A percentile compares a stretch with the other conserved stretches of the same genome.
Evolutionary conservation across 2,329 filamentous ascomycete species (phyloP).

Genomic region (Pseudocercospora ulei): DNA sequence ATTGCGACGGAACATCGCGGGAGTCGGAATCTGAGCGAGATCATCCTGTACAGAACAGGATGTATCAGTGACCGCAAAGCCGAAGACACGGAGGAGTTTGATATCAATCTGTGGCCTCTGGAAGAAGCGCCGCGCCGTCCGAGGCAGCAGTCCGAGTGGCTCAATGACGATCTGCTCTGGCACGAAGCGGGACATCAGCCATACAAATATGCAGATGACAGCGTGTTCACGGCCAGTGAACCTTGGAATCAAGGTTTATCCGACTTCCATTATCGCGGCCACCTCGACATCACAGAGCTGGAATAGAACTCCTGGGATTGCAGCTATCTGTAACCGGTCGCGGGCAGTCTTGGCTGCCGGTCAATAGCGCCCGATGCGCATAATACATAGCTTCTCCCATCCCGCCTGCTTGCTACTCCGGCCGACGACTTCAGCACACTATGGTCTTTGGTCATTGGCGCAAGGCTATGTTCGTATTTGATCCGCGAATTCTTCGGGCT

Average conservation of each 20-base stretch:
- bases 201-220: conserved; percentile 23
- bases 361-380: conserved; percentile 65
- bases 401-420: conserved; percentile 78
- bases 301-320: conserved; percentile 17
- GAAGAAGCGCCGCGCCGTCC: conserved; percentile 5
- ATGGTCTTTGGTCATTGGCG: conserved; percentile 35
- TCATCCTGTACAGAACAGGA: conserved; percentile 38
- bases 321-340: too few species aligned
- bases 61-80: conserved; percentile 39
- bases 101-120: conserved; percentile 41
- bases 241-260: conserved; percentile 32
- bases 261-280: conserved; percentile 29
- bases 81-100: conserved; percentile 38
- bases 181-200: conserved; percentile 12
- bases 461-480: conserved; percentile 50
- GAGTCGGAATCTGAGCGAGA: conserved; percentile 29
- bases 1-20: conserved; percentile 35
- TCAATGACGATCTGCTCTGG: conserved; percentile 24
- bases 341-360: too few species aligned
- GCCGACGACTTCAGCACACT: conserved; percentile 69
- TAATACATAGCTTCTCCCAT: conserved; percentile 86
- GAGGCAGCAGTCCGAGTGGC: conserved; percentile 17
- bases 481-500: conserved; percentile 61
- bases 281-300: conserved; percentile 25
- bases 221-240: conserved; percentile 26